phyloP scores from a whole-genome alignment of 208 protist species.

The Trypanosoma theileri region DNA sequence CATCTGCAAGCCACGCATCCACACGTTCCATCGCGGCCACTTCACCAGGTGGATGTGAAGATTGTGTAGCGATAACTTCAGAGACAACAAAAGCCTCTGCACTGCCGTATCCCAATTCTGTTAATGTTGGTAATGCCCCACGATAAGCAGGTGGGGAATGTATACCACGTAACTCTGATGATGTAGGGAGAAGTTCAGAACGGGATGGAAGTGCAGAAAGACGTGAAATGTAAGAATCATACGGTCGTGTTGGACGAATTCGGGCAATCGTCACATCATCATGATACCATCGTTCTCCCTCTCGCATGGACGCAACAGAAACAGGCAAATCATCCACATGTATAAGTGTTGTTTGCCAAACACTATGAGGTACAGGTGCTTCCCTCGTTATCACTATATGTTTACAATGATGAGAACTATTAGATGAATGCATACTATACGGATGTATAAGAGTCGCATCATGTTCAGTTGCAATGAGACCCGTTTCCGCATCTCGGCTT shows the following conservation, averaged over 20 bases:
- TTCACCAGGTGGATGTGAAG: constrained; percentile 70
- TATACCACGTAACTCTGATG: constrained; percentile 34
- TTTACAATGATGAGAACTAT: too few species aligned
- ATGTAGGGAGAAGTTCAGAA: constrained; percentile 40
- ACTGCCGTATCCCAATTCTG: constrained; percentile 67
- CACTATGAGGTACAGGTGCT: constrained; percentile 47
- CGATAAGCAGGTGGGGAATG: constrained; percentile 41
- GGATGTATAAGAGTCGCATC: constrained; percentile 17
- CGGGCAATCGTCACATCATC: constrained; percentile 77
- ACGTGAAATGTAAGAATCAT: constrained; percentile 48
- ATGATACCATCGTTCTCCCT: constrained; percentile 88
- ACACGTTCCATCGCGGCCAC: constrained; percentile 55
- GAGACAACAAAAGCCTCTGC: constrained; percentile 46
- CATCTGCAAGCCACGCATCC: constrained; percentile 62
- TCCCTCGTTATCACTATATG: too few species aligned
- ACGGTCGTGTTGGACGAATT: constrained; percentile 78
- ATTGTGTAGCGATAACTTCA: constrained; percentile 77
- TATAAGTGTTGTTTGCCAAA: constrained; percentile 89
- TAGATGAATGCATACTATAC: too few species aligned
- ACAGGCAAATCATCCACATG: constrained; percentile 88
- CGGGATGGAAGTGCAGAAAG: constrained; percentile 36
- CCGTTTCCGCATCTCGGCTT: constrained; percentile 30
- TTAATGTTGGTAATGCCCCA: constrained; percentile 63
- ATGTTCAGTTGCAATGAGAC: constrained; percentile 17
- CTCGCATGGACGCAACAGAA: constrained; percentile 73